Evolutionary conservation across 2,329 filamentous ascomycete species (phyloP).

Genomic region (Macrophomina tecta): DNA sequence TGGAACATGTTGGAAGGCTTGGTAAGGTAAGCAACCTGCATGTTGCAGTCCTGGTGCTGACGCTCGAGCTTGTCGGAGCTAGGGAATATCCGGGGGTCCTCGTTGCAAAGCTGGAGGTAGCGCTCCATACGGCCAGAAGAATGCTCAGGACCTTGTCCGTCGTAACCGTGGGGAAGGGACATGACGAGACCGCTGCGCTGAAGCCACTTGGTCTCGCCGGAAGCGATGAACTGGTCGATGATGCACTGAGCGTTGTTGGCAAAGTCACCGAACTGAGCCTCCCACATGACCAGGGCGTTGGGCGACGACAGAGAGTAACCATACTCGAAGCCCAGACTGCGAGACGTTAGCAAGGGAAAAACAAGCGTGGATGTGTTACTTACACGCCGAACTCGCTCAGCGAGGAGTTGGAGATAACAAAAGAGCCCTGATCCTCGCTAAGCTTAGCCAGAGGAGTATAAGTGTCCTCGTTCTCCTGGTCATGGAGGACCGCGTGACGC

Average conservation of each 20-base stretch:
- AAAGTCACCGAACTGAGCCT: conserved; percentile 99
- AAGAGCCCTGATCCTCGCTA: conserved; percentile 89
- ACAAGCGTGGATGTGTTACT: conserved; percentile 39
- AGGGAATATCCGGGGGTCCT: conserved; percentile 94
- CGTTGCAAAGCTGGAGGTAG: conserved; percentile 96
- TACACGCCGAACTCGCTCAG: conserved; percentile 72
- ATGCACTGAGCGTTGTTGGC: conserved; percentile 99
- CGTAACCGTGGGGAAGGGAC: conserved; percentile 96
- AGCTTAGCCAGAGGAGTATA: conserved; percentile 92
- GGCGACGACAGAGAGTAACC: conserved; percentile 97
- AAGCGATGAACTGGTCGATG: conserved; percentile 98
- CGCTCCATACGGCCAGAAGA: conserved; percentile 97
- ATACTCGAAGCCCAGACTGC: conserved; percentile 92
- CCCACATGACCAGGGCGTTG: conserved; percentile 98
- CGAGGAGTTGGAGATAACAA: conserved; percentile 97
- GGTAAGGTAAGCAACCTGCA: conserved; percentile 99
- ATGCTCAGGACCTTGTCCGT: conserved; percentile 97
- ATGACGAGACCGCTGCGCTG: conserved; percentile 96
- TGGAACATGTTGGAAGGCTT: conserved; percentile 96
- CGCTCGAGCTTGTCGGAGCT: conserved; percentile 86
- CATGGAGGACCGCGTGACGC: conserved; percentile 94
- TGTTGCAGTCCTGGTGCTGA: conserved; percentile 99
- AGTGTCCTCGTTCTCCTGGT: conserved; percentile 91
- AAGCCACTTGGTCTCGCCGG: conserved; percentile 98
- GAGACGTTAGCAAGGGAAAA: conserved; percentile 34